Conservation (phyloP, 192 early-diverging fungal species). For the Chytriomyces confervae region DNA sequence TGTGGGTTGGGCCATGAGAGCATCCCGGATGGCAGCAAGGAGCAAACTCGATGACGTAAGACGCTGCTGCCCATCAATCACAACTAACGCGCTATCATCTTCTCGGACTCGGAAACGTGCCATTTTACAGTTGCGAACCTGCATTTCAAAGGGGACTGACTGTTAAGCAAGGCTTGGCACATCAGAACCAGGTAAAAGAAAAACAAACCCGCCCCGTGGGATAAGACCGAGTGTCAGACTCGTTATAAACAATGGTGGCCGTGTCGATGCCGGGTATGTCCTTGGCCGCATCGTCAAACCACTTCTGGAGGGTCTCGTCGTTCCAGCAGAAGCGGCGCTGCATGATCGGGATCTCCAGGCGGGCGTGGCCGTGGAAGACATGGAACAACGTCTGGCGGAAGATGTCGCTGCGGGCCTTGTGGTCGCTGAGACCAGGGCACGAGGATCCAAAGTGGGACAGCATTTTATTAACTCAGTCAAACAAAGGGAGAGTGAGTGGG, state of each 20-base stretch:
- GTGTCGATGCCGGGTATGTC: background rate
- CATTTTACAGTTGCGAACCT: background rate
- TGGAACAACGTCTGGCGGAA: slow-evolving; percentile 5
- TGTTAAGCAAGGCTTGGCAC: no score
- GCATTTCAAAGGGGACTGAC: background rate
- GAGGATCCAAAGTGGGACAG: background rate
- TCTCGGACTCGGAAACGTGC: background rate
- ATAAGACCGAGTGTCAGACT: background rate
- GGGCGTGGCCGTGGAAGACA: background rate
- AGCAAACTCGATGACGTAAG: slow-evolving; percentile 2
- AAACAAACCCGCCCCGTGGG: background rate
- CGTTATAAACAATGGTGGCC: background rate
- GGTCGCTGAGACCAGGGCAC: background rate
- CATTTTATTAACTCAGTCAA: background rate
- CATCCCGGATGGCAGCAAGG: slow-evolving; percentile 16
- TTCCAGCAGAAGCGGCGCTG: slow-evolving; percentile 22
- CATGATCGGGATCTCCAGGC: slow-evolving; percentile 23
- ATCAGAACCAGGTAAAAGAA: no score
- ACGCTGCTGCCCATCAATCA: slow-evolving; percentile 15
- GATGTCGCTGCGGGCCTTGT: slow-evolving; percentile 8
- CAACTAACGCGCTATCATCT: background rate
- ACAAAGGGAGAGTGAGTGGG: no score
- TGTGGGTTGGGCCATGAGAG: background rate
- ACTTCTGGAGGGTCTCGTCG: background rate
- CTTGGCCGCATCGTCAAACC: background rate